Evolutionary conservation across 352 stramenopile species (phyloP), one percentile per base, ranked within the genome.

Genomic region (Sclerospora graminicola): DNA sequence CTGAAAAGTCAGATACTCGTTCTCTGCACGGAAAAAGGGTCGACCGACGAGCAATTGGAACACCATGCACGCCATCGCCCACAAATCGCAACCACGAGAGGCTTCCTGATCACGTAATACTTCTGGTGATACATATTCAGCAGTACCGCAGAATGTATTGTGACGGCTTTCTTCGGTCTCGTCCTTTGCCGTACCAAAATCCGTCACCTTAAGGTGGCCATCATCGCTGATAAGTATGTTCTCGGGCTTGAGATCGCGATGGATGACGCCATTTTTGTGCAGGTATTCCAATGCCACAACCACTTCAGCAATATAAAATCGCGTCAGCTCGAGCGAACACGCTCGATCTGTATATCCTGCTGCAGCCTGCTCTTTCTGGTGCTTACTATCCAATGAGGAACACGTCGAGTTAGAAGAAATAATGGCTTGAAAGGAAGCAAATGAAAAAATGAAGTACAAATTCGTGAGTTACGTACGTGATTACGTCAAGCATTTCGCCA

Each of bases 271-370:
- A 41, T 85, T 87, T 24, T 77, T 79, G 58, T 97, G 95, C 33
- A 98, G 65, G 62, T 98, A 98, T 54, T 94, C 70, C 11, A 98
- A 62, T 15, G 92, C 94, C 4, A 94, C 54, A 21, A 96, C 54
- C 41, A 98, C 82, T 67, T 98, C 91, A 13, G 90, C 73, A 23
- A 97, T 95, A 54, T 98, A 92, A 45, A 97, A 96, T 41, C 78
- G 67, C n/a, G 87, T 90, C 10, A 97, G 57, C 18, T 86, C 61
- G 20, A 86, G 37, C n/a, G 71, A 75, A 45, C 80, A 93, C 7
- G 82, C 82, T 21, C 55, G 53, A 42, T 94, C 63, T 14, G 65
- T 75, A 41, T 67, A 62, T 2, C 76, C 78, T 14, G 48, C 63
- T 9, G 76, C 74, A 10, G 43, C 45, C 46, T 86, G 67, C 27